These are phyloP conservation scores for Nigrospora oryzae DNA, from an alignment of 2,329 filamentous ascomycete species.

Conservation along the genomic window DNA sequence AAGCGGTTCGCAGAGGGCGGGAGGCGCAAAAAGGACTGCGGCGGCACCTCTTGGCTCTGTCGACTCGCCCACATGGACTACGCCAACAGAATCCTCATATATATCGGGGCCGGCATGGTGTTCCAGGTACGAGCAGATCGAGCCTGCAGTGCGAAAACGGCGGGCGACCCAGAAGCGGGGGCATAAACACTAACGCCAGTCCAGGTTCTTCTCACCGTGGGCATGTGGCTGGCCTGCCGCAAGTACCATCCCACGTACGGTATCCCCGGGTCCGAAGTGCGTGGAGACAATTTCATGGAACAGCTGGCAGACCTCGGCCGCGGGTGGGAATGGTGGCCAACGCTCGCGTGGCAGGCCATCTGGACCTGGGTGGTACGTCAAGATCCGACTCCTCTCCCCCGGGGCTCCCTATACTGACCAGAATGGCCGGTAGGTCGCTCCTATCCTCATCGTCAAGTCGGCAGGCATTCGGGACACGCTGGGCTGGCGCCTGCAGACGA, in stretches of 20 bases:
- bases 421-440: conserved; percentile 27
- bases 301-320: conserved; percentile 30
- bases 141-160: no score
- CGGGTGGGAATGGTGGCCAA: conserved; percentile 55
- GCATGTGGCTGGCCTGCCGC: conserved; percentile 47
- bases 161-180: no score
- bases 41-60: conserved; percentile 22
- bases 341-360: conserved; percentile 43
- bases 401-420: not conserved
- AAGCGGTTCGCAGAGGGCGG: conserved; percentile 26
- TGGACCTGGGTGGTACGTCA: conserved; percentile 37
- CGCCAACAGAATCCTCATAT: conserved; percentile 29
- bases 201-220: conserved; percentile 41
- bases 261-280: conserved; percentile 25
- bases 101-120: conserved; percentile 38
- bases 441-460: conserved; percentile 42
- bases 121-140: conserved; percentile 31
- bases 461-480: conserved; percentile 46
- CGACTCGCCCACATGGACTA: conserved; percentile 26
- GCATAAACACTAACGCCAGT: not conserved
- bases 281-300: conserved; percentile 24
- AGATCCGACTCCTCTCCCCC: conserved; percentile 8
- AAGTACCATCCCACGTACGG: conserved; percentile 50
- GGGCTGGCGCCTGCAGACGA: conserved; percentile 48
- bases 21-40: conserved; percentile 8